Base-by-base conservation (phyloP, 1,139 yeast genomes). In the Nematodospora anomalae region DNA sequence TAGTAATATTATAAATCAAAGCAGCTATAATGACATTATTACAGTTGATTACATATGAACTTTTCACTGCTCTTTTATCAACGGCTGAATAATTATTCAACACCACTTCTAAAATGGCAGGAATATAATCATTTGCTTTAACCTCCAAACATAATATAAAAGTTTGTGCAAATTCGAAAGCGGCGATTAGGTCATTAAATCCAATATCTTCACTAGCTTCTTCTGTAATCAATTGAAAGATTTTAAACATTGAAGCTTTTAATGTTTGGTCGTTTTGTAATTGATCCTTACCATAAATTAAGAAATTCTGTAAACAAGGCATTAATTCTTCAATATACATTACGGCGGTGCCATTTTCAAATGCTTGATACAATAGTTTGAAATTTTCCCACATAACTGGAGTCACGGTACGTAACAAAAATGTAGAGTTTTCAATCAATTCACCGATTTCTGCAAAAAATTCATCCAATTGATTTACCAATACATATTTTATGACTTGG, bases 361-460 rank as follows among this genome's bases (percentile, higher is more conserved):
- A 72, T 2, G 81, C 66, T 23, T 65, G 63, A 26, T 77, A 71
- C 33, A 87, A 62, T 33, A 74, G 60, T 32, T 71, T 76, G 49
- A 88, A 80, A 29, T 82, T 64, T 32, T 71, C 71, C 96, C 97
- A 90, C 72, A 89, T 80, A 29, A 71, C 63, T 9, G 87, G 85
- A 7, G 90, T 78, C 14, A 92, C 80, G 9, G 67, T 56, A 56
- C 94, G 78, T 32, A 85, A 69, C 41, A 88, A 69, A 57, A 84
- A 90, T 0, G 94, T 79, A 20, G 94, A 79, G 58, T 87, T 88
- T 52, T 92, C 97, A 47, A 89, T 77, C 52, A 92, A 71, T 51
- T 88, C 96, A 46, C 89, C 80, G 28, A 81, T 74, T 58, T 92
- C 97, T 26, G 86, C 77, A 54, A 82, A 81, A 57, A 85, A 88